Evolutionary conservation across 495 filamentous ascomycete genomes (phyloP), one percentile per base, ranked within the genome.

Genomic region (Lophium mytilinum): DNA sequence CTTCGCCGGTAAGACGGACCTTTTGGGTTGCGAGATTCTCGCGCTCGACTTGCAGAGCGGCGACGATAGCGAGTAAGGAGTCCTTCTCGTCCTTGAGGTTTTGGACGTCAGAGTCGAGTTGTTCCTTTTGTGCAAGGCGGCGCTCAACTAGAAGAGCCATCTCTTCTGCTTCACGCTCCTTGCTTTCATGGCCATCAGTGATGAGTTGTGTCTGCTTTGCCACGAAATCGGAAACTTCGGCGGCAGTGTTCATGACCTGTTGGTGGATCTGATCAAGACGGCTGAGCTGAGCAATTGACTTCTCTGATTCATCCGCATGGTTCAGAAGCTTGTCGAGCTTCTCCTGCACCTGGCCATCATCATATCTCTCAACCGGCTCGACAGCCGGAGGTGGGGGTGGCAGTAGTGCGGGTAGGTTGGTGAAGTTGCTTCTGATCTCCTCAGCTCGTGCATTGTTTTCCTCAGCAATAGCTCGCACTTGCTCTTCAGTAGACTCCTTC

Each of bases 181-280:
- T 87, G 33, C 83, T 80, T 60, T 92, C 87, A 47, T 86, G 83
- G 48, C 90, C 87, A 60, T 92, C 83, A 1, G 83, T 80, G 36
- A 93, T 84, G 10, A 88, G 80, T 50, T 82, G 80, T 15, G 87
- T 88, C 67, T 97, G 93, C 2, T 80, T 77, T 9, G 82, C 78
- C 37, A 97, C 80, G 73, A 96, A 96, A 40, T 85, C 82, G n/a
- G 84, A 83, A 61, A 99, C 85, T 64, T 89, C 87, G 19, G 82
- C 83, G 0, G 92, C 86, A n/a, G 89, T 95, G 43, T 83, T 76
- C 68, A 87, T 84, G 42, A 99, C 90, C 58, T 96, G 86, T 64
- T 86, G 78, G 67, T 96, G 90, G 60, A 97, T 92, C 65, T 90
- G 80, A 62, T 95, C 89, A 9, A 99, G 79, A 49, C 89, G 86